Evolutionary conservation across 2,329 filamentous ascomycete species (phyloP).

Genomic region (Gaeumannomyces sp.): DNA sequence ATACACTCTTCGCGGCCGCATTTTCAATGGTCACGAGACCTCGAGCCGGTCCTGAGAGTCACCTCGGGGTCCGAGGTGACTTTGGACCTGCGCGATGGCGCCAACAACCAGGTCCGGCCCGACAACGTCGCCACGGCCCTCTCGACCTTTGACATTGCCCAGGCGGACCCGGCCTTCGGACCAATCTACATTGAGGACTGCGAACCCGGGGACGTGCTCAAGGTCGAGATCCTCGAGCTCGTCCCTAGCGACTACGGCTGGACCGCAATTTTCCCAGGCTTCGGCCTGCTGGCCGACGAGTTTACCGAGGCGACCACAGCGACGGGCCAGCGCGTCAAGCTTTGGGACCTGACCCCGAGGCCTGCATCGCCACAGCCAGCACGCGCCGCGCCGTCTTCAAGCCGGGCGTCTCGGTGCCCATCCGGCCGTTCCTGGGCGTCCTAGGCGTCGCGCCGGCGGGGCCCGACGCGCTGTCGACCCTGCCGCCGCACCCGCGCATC

Average conservation of each 20-base stretch:
- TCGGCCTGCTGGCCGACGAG: constrained; percentile 44
- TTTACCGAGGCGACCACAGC: constrained; percentile 20
- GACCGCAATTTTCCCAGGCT: constrained; percentile 44
- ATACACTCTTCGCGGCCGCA: constrained; percentile 28
- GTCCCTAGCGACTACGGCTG: constrained; percentile 41
- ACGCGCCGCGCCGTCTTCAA: constrained; percentile 34
- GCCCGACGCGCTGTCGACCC: constrained; percentile 39
- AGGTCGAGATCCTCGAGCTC: constrained; percentile 42
- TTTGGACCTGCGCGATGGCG: constrained; percentile 44
- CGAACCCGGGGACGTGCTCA: constrained; percentile 44
- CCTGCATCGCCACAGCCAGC: constrained; percentile 22
- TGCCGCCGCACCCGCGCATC: constrained; percentile 40
- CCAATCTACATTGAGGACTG: constrained; percentile 43
- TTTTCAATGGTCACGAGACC: constrained; percentile 41
- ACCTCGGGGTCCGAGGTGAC: constrained; percentile 39
- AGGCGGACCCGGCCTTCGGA: constrained; percentile 40
- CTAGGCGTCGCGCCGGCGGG: constrained; percentile 43
- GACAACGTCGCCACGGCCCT: constrained; percentile 34
- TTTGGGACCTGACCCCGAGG: constrained; percentile 36
- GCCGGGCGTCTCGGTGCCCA: constrained; percentile 39
- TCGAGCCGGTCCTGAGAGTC: constrained; percentile 38
- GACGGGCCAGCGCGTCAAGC: constrained; percentile 35
- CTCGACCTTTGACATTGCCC: constrained; percentile 31
- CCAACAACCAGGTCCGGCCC: constrained; percentile 41
- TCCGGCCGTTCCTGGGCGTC: constrained; percentile 45